A percentile compares a stretch with the other conserved stretches of the same genome.
phyloP scores from a whole-genome alignment of 805 yeast genomes.

The Kregervanrija fluxuum region DNA sequence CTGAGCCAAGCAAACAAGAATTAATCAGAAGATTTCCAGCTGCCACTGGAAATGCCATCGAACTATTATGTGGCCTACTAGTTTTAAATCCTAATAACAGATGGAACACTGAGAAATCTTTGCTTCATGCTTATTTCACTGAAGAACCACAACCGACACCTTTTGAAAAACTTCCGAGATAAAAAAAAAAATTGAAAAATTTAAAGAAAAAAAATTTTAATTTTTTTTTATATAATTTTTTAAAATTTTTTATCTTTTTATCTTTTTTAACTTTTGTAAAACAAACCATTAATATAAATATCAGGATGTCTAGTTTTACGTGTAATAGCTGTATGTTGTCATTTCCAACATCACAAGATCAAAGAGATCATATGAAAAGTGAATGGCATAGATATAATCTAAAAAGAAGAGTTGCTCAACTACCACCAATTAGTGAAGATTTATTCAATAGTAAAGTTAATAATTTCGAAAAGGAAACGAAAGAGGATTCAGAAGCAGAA shows the following conservation, averaged over 20 bases:
- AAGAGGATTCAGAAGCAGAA: conserved; percentile 20
- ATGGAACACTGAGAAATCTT: conserved; percentile 55
- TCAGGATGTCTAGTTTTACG: conserved; percentile 31
- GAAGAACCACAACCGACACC: conserved; percentile 73
- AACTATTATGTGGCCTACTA: conserved; percentile 65
- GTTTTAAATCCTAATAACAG: conserved; percentile 73
- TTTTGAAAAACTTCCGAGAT: conserved; percentile 50
- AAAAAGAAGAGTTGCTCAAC: conserved; percentile 82
- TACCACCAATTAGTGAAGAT: conserved; percentile 52
- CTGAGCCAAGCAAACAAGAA: conserved; percentile 77
- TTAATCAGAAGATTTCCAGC: conserved; percentile 80
- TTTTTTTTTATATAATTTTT: background rate
- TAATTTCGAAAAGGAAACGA: conserved; percentile 3
- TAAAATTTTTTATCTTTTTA: background rate
- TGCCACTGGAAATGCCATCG: conserved; percentile 79
- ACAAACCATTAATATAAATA: background rate
- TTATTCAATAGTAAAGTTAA: conserved; percentile 25
- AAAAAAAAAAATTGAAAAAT: conserved; percentile 17
- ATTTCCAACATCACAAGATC: conserved; percentile 75
- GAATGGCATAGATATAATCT: conserved; percentile 98
- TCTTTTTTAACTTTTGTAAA: background rate
- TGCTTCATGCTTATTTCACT: conserved; percentile 58
- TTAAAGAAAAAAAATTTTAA: background rate
- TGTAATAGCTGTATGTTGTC: conserved; percentile 87
- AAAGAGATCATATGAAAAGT: conserved; percentile 90